Percentiles rank a stretch among this genome's conserved stretches.
Evolutionary conservation across 148 eudicot species (phyloP).

Genomic region (Rheum nobile): DNA sequence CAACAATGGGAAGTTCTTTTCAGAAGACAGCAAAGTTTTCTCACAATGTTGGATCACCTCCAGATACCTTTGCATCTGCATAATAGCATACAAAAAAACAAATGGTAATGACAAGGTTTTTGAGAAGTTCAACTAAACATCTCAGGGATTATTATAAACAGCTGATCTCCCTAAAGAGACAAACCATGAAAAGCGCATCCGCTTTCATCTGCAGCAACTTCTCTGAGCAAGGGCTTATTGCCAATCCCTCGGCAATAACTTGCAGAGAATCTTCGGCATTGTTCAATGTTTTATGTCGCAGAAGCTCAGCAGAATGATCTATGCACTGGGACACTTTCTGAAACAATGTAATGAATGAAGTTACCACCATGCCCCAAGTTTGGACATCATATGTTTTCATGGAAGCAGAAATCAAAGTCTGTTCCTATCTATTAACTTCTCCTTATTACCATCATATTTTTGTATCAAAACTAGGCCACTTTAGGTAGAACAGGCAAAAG

Average conservation of each 20-base stretch:
- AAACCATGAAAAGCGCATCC: constrained; percentile 76
- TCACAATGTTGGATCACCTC: constrained; percentile 70
- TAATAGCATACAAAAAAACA: constrained; percentile 2
- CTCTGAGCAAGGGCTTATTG: constrained; percentile 59
- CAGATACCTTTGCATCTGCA: constrained; percentile 71
- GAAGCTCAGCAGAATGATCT: constrained; percentile 46
- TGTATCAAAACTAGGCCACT: not conserved
- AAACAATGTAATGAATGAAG: constrained; percentile 4
- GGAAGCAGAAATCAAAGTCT: not conserved
- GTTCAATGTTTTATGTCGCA: constrained; percentile 27
- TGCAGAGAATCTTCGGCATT: constrained; percentile 49
- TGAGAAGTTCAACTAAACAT: not conserved
- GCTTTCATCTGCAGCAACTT: constrained; percentile 77
- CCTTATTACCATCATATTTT: not conserved
- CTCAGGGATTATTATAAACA: not conserved
- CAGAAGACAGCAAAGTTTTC: constrained; percentile 50
- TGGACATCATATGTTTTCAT: not conserved
- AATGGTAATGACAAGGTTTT: not conserved
- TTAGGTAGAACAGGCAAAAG: not conserved
- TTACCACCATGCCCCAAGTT: not conserved
- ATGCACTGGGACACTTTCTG: constrained; percentile 78
- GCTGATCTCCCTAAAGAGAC: constrained; percentile 3
- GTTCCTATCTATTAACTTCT: not conserved
- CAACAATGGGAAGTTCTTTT: constrained; percentile 28
- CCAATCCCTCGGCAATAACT: constrained; percentile 58